These are phyloP conservation scores for Hypericum androsaemum DNA, from an alignment of 345 rosid genomes.

Conservation along the genomic window DNA sequence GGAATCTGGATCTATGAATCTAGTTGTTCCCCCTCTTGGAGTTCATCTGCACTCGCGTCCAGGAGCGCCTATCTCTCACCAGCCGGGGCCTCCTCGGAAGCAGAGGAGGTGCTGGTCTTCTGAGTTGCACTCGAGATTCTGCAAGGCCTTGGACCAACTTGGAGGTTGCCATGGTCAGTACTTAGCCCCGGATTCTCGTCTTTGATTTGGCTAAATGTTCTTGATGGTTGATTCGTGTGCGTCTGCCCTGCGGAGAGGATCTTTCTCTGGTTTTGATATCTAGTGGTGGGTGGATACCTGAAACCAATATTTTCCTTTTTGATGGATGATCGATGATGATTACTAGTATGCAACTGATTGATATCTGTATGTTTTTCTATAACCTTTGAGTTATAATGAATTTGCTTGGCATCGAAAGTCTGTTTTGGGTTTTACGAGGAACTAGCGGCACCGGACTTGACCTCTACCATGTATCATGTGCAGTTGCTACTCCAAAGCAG, in stretches of 20 bases:
- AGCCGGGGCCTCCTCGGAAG: neutral
- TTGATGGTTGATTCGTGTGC: neutral
- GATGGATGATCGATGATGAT: too few relatives aligned
- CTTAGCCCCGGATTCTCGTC: neutral
- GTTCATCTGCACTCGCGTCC: too few relatives aligned
- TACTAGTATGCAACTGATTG: too few relatives aligned
- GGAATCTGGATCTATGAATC: constrained; percentile 32
- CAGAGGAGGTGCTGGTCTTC: constrained; percentile 5
- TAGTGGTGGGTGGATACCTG: too few relatives aligned
- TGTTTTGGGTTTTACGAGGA: constrained; percentile 33
- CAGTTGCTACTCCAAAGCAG: constrained; percentile 97
- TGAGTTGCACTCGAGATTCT: neutral
- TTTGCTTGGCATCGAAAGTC: too few relatives aligned
- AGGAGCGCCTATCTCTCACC: neutral
- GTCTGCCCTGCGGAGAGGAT: neutral
- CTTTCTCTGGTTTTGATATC: neutral
- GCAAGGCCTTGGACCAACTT: neutral
- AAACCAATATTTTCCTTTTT: too few relatives aligned
- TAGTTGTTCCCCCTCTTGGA: too few relatives aligned
- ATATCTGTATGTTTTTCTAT: too few relatives aligned
- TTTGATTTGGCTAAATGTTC: neutral
- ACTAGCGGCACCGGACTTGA: constrained; percentile 25
- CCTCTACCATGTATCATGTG: constrained; percentile 9
- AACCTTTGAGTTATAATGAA: too few relatives aligned
- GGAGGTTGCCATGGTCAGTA: constrained; percentile 1